Base-by-base conservation (phyloP, 768 basidiomycete species). In the Tricholoma terreum region DNA sequence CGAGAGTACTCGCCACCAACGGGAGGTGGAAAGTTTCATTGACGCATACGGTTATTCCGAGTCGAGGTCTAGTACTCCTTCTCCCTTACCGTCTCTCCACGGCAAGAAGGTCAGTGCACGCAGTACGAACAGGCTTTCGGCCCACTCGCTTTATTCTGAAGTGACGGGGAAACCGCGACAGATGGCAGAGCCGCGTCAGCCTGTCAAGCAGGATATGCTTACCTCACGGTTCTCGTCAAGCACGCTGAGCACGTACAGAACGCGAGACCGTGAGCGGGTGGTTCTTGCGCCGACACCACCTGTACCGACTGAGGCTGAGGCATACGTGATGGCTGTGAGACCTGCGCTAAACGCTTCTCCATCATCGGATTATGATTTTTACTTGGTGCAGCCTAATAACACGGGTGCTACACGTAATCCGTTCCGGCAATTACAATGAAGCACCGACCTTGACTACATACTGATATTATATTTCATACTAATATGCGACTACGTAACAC, bases 111-210 rank as follows among this genome's bases (percentile, higher is more conserved):
- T 33, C 51, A 54, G 21, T 57, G 61, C 57, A 58, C 61, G 51
- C 56, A 65, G 14, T 61, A 65, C 58, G 64, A 68, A 57, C 61
- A 61, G 46, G 68, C 71, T 66, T 54, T 83, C 83, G 24, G 71
- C 71, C n/a, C 73, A 71, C 15, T 86, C 84, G 43, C 65, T 92
- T 36, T 92, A 86, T 69, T 84, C 88, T 56, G 82, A 87, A 67
- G 66, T 84, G 50, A 92, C 87, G 9, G 89, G 90, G 17, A 65
- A 76, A 34, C 83, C 83, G 59, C 79, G 81, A 31, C 75, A 74
- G 24, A 80, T 76, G 40, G 85, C 90, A 6, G 86, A 90, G 64
- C 83, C 88, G n/a, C 80, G 89, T n/a, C 81, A 86, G 69, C 87
- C 89, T 17, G 77, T 89, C 61, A 80, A 79, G 72, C 71, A 65